Evolutionary conservation across 306 rosid genomes (phyloP).

Genomic region (Crotalaria pallida): DNA sequence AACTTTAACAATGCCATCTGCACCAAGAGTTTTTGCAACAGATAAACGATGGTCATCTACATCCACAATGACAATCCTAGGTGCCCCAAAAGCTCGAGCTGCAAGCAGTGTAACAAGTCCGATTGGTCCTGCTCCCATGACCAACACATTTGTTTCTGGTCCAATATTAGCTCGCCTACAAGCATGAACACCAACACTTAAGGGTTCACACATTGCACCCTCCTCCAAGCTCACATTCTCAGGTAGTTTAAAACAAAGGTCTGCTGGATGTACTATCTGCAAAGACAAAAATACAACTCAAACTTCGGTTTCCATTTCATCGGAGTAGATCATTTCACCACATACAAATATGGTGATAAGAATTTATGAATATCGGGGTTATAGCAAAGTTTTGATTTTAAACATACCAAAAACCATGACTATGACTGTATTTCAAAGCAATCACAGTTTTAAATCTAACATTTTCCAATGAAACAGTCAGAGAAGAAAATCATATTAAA

Average conservation of each 20-base stretch:
- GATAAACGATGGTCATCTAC: conserved; percentile 75
- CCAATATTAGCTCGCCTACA: conserved; percentile 80
- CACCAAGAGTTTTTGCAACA: conserved; percentile 78
- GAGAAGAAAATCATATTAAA: not conserved
- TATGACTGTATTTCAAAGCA: not conserved
- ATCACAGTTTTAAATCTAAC: not conserved
- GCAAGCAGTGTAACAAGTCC: conserved; percentile 87
- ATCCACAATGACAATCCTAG: conserved; percentile 60
- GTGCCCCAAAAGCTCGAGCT: conserved; percentile 82
- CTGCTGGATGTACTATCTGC: conserved; percentile 88
- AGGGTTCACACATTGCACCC: conserved; percentile 96
- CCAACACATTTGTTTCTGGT: conserved; percentile 75
- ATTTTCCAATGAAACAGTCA: not conserved
- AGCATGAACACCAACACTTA: conserved; percentile 93
- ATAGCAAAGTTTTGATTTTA: not conserved
- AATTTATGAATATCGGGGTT: not conserved
- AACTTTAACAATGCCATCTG: conserved; percentile 64
- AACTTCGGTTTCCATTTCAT: not conserved
- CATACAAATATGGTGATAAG: not conserved
- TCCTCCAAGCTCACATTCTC: conserved; percentile 87
- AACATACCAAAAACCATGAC: not conserved
- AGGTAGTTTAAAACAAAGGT: conserved; percentile 76
- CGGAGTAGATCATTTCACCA: not conserved
- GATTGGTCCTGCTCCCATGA: conserved; percentile 94
- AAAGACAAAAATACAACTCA: conserved; percentile 15